Evolutionary conservation across 2,329 filamentous ascomycete species (phyloP), one percentile per base, ranked within the genome.

Genomic region (Beauveria bassiana): DNA sequence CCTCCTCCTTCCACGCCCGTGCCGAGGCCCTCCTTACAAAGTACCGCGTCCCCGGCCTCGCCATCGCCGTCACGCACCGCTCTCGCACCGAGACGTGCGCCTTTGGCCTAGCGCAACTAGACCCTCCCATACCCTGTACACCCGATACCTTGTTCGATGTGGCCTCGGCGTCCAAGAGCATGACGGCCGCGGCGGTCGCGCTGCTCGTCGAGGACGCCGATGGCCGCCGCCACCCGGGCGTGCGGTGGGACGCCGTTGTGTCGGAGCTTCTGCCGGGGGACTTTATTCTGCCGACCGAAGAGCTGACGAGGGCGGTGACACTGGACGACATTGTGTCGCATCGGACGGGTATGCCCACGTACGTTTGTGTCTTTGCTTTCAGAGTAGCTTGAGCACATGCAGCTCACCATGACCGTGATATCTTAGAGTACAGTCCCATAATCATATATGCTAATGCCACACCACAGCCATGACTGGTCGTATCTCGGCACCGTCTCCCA

Each of bases 91-190:
- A 65, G 10, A 68, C 68, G 5, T 60, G 56, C n/a, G 68, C 64
- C 22, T 69, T 68, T 40, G 68, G 69, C 31, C 43, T 59, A 16
- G 66, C 67, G 7, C 64, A 62, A 3, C 53, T 70, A 0, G 65
- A 67, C 5, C 65, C 66, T 3, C 57, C 53, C 0, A 40, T 28
- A 49, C 45, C 54, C 9, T 68, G 65, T 42, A 70, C 68, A 0
- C 42, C 68, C 0, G 66, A 71, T 26, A 70, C 68, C 34, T 63
- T 70, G 7, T 70, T 71, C 34, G 68, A 70, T 51, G 64, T 70
- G 55, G 69, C 66, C 5, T 70, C 69, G 0, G 63, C 64, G 6
- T 65, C 68, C 22, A 71, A 70, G 49, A 69, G 66, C 3, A 63
- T 71, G 49, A 71, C 69, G 1, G 69, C 68, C 1, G 69, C 67